A percentile compares a stretch with the other conserved stretches of the same genome.
These are phyloP conservation scores for Brassica cretica DNA, from an alignment of 345 rosid species.

Conservation along the genomic window DNA sequence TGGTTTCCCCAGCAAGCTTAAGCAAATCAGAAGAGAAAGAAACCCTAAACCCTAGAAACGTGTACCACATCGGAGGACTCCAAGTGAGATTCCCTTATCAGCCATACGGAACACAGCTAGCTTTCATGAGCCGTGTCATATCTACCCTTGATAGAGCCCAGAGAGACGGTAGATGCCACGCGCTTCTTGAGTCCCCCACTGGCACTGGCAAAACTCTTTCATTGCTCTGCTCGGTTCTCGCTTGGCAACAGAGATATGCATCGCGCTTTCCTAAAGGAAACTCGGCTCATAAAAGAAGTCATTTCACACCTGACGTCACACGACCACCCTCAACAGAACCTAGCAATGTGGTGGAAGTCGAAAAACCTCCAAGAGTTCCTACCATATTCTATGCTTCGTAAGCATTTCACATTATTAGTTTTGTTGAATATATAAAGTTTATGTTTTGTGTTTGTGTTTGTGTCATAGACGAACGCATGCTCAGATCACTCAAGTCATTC, in stretches of 20 bases:
- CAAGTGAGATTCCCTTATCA: conserved; percentile 84
- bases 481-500: conserved; percentile 3
- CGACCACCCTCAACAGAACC: not conserved
- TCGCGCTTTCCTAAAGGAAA: not conserved
- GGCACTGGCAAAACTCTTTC: not conserved
- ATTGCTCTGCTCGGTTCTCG: not conserved
- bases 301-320: not conserved
- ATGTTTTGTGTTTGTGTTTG: not conserved
- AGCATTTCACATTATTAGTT: not conserved
- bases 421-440: not conserved
- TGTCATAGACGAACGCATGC: not conserved
- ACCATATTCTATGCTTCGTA: conserved; percentile 2
- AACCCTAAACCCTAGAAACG: conserved; percentile 46
- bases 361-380: not conserved
- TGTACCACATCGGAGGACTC: conserved; percentile 66
- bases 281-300: not conserved
- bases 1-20: conserved; percentile 41
- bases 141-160: not conserved
- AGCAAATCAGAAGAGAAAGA: conserved; percentile 36
- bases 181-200: not conserved
- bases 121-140: conserved; percentile 54
- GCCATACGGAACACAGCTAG: conserved; percentile 91
- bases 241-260: not conserved
- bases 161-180: not conserved
- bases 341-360: not conserved